Conservation (phyloP, 306 rosid genomes). For the Mimosa bimucronata region DNA sequence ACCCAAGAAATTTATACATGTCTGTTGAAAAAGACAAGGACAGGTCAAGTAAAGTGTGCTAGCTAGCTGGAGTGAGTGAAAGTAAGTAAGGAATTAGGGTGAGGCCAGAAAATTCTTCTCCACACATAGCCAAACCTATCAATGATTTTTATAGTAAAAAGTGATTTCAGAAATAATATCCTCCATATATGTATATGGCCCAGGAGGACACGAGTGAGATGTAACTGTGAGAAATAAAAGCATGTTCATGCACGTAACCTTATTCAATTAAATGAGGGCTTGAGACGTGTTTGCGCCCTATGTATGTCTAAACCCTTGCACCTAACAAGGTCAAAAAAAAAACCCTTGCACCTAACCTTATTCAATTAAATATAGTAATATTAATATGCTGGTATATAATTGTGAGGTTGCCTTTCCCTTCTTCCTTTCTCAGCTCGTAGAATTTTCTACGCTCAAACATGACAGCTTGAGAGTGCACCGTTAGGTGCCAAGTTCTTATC, state of each 20-base stretch:
- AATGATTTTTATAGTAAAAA: background rate
- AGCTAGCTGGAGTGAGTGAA: background rate
- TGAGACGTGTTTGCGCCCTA: too few species aligned
- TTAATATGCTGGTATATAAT: background rate
- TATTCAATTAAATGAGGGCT: slow-evolving; percentile 9
- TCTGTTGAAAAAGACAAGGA: background rate
- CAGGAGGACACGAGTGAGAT: background rate
- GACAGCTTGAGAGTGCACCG: slow-evolving; percentile 41
- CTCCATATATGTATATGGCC: background rate
- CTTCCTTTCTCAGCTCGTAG: background rate
- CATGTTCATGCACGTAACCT: slow-evolving; percentile 30
- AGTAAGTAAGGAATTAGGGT: background rate
- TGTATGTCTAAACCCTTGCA: too few species aligned
- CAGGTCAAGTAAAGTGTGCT: background rate
- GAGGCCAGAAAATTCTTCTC: background rate
- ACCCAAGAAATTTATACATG: background rate
- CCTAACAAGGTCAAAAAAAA: too few species aligned
- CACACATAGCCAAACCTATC: background rate
- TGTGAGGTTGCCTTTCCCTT: background rate
- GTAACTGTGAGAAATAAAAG: slow-evolving; percentile 31
- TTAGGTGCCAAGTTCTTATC: slow-evolving; percentile 41
- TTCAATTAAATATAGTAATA: background rate
- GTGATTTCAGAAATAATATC: background rate
- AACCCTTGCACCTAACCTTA: slow-evolving; percentile 30
- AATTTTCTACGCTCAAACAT: slow-evolving; percentile 6